Evolutionary conservation across 1,139 yeast genomes (phyloP), one percentile per base, ranked within the genome.

Genomic region (Saccharomyces hybrid): DNA sequence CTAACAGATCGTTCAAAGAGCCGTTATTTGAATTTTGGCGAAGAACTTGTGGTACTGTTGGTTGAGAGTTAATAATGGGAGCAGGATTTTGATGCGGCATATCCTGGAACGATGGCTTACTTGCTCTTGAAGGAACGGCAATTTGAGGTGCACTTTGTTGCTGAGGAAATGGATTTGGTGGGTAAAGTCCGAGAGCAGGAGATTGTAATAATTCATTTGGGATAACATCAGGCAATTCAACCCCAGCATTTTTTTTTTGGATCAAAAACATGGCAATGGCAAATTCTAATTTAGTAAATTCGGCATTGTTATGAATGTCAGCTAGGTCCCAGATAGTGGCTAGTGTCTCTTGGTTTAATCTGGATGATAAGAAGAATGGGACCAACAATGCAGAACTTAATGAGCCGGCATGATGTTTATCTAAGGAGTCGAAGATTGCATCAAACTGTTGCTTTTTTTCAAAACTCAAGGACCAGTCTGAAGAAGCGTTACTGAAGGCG

Each of bases 301-400:
- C 79, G 38, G 97, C 98, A 48, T 90, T 82, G 70, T 90, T 89
- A 63, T 88, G 88, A 58, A 90, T 79, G 70, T 95, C 98, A 5
- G 98, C 83, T 64, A 93, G 77, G 70, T 93, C 98, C 99, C 99
- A 95, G 48, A 95, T 83, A 31, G 82, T 76, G 1, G 99, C 99
- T 61, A 95, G 77, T 41, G 82, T 84, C 55, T 88, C 95, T 65
- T 91, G 96, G 49, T 84, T 78, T 56, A 95, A 79, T 59, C 88
- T 88, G 1, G 98, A 91, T 11, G 95, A 86, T 77, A 89, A 83
- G 65, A 95, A 81, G 68, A 91, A 90, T 6, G 87, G 84, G 2
- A 96, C 99, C 47, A 95, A 93, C 60, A 89, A 91, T 57, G 78
- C 80, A 7, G 91, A 87, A 38, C 84, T 82, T 63, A 93, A 78